Evolutionary conservation across 345 rosid genomes (phyloP).

Genomic region (Camelina sativa): DNA sequence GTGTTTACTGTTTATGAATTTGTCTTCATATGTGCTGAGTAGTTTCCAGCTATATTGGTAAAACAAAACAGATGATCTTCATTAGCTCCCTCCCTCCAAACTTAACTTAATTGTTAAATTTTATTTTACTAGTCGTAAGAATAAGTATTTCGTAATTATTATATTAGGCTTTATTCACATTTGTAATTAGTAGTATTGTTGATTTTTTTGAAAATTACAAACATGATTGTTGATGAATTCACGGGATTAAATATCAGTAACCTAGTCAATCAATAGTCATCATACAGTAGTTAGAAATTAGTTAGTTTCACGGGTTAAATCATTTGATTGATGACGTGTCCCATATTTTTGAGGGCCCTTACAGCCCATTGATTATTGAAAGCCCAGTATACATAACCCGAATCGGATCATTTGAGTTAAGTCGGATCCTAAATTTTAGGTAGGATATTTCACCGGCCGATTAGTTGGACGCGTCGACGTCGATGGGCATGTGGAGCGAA

Average conservation of each 20-base stretch:
- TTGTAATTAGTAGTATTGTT: not conserved
- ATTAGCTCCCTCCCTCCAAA: too few species aligned
- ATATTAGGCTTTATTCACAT: not conserved
- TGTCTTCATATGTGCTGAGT: too few species aligned
- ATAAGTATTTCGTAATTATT: too few species aligned
- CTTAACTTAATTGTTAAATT: too few species aligned
- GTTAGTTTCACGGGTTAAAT: conserved; percentile 21
- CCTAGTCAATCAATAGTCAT: not conserved
- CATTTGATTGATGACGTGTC: not conserved
- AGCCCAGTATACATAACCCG: not conserved
- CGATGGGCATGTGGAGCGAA: conserved; percentile 29
- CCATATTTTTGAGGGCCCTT: not conserved
- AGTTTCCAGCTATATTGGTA: too few species aligned
- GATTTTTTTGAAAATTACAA: not conserved
- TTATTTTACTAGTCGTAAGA: too few species aligned
- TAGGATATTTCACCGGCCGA: conserved; percentile 40
- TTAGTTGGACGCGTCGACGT: conserved; percentile 28
- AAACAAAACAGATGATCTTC: too few species aligned
- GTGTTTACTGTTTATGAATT: not conserved
- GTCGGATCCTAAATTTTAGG: conserved; percentile 27
- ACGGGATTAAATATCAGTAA: conserved; percentile 14
- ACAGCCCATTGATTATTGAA: not conserved
- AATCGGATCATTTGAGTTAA: conserved; percentile 14
- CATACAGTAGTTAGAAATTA: conserved; percentile 17
- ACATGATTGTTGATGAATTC: not conserved